Evolutionary conservation across 169 alveolate species (phyloP), one percentile per base, ranked within the genome.

Genomic region (Blepharisma undulans): DNA sequence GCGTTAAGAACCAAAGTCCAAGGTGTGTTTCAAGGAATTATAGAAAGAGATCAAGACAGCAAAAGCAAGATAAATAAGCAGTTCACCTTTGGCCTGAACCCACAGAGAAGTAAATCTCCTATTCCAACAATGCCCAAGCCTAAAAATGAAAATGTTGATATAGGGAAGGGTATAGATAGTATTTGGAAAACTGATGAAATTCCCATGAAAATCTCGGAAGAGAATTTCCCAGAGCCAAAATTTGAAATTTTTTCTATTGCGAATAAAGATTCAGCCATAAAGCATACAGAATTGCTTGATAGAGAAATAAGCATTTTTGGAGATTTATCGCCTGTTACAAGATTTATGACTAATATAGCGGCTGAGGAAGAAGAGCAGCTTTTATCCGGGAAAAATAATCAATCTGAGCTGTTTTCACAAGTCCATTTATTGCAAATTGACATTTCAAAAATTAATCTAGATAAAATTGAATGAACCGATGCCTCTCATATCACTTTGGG

Each of bases 181-280:
- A 74, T 74, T 74, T 74, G 48, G 29, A 25, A 29, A 22, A 74
- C 33, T 29, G 48, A 74, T 10, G 80, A 74, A 22, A 4, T 25
- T 29, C 80, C 80, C 7, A 29, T 74, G 29, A 74, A 74, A 74
- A 2, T 8, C 12, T 29, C 7, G 0, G 29, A 74, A 25, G 80
- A 74, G 0, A 25, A 48, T 48, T 48, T 48, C 12, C 66, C 66
- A 10, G 66, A 48, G 10, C 66, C 66, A 48, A 48, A 22, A 22
- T 74, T 74, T 74, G 80, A 74, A 74, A 29, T 25, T 2, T 74
- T 74, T 74, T 74, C 80, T 29, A 74, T 74, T 74, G 80, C 80
- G 18, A 74, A 74, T 22, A 25, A 22, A 18, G 29, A 22, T 74
- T 22, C 80, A 18, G 33, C 33, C 10, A 25, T 29, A 0, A 74